Evolutionary conservation across 1,284 basidiomycete species (phyloP).

Genomic region (Lentinus polychrous): DNA sequence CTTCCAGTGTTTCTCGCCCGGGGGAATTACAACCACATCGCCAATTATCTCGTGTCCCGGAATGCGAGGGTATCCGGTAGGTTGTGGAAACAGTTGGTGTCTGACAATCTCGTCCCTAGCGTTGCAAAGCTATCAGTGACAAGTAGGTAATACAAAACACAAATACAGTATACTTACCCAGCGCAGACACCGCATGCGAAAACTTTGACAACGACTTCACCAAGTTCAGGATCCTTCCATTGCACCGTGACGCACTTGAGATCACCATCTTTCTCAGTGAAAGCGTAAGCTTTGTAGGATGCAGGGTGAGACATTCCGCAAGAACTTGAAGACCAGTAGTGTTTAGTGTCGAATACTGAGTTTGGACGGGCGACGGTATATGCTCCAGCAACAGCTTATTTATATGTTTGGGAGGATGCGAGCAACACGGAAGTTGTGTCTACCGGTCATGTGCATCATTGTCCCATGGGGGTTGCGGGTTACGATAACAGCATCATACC

Average conservation of each 20-base stretch:
- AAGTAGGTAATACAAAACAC: too few species aligned
- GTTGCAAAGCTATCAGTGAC: too few species aligned
- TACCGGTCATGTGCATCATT: too few species aligned
- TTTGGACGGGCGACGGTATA: too few species aligned
- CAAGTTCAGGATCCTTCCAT: slow-evolving; percentile 25
- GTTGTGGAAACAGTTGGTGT: neutral
- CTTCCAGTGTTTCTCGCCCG: slow-evolving; percentile 17
- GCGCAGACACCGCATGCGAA: slow-evolving; percentile 22
- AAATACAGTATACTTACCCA: slow-evolving; percentile 10
- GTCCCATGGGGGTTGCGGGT: too few species aligned
- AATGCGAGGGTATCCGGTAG: slow-evolving; percentile 12
- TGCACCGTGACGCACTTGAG: slow-evolving; percentile 9
- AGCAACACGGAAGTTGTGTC: too few species aligned
- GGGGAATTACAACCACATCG: slow-evolving; percentile 19
- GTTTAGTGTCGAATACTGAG: too few species aligned
- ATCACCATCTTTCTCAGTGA: slow-evolving; percentile 3
- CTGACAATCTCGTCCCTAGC: neutral
- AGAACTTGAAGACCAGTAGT: too few species aligned
- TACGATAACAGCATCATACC: too few species aligned
- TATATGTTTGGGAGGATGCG: too few species aligned
- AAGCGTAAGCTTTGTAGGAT: slow-evolving; percentile 25
- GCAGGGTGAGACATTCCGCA: slow-evolving; percentile 21
- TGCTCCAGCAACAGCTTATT: too few species aligned
- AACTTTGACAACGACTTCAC: slow-evolving; percentile 29
- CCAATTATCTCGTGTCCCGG: slow-evolving; percentile 24